Evolutionary conservation across 345 rosid species (phyloP).

Genomic region (Corymbia maculata): DNA sequence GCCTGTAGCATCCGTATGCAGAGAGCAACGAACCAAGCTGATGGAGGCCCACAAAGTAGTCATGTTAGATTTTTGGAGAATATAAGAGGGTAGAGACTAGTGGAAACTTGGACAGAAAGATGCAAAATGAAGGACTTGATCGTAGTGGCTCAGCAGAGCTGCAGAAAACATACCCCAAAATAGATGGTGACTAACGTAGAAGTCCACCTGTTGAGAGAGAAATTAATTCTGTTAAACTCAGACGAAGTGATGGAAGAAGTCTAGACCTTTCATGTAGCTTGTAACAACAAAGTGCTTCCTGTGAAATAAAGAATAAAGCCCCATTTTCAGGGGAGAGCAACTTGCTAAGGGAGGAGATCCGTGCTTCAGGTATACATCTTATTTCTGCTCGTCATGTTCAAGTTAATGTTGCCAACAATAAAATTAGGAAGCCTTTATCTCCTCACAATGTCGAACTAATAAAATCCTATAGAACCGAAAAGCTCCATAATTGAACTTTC

Average conservation of each 20-base stretch:
- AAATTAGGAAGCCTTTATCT: not conserved
- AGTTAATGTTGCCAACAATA: not conserved
- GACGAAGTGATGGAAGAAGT: not conserved
- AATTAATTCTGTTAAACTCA: not conserved
- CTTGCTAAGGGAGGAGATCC: not conserved
- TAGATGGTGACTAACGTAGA: constrained; percentile 59
- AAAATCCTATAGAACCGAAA: not conserved
- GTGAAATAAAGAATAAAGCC: not conserved
- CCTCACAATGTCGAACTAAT: not conserved
- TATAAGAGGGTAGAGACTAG: not conserved
- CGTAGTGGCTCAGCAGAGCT: not conserved
- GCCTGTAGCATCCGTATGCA: constrained; percentile 56
- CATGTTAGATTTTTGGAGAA: not conserved
- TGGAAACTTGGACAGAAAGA: not conserved
- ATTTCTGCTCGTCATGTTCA: not conserved
- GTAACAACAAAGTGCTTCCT: not conserved
- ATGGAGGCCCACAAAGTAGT: not conserved
- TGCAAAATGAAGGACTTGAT: not conserved
- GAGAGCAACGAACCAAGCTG: constrained; percentile 81
- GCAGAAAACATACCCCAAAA: constrained; percentile 58
- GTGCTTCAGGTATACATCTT: not conserved
- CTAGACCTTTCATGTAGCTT: not conserved
- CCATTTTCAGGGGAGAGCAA: not conserved
- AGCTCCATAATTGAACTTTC: not conserved
- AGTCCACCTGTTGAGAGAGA: constrained; percentile 74